Conservation (phyloP, 2,329 filamentous ascomycete genomes). For the Arthrobotrys iridis region DNA sequence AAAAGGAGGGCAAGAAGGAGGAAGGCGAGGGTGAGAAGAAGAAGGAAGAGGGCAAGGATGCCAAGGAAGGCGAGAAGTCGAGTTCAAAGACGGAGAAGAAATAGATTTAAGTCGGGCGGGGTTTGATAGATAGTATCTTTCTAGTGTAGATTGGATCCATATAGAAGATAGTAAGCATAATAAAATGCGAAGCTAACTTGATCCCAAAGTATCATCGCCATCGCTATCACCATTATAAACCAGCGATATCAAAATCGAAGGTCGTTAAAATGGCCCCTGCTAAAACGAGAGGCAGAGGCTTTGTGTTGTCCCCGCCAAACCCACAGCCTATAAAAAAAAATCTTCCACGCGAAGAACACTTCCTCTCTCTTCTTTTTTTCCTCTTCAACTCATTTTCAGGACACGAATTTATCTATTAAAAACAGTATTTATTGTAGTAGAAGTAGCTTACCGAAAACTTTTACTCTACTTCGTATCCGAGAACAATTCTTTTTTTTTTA, state of each 20-base stretch:
- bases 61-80: slow-evolving; percentile 63
- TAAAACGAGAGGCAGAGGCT: not conserved
- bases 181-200: not conserved
- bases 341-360: not conserved
- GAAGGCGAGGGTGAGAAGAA: slow-evolving; percentile 71
- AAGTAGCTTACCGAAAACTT: slow-evolving; percentile 20
- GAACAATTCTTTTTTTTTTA: slow-evolving; percentile 29
- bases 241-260: not conserved
- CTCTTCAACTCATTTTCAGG: slow-evolving; percentile 46
- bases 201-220: not conserved
- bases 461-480: slow-evolving; percentile 53
- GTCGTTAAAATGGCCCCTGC: not conserved
- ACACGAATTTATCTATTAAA: slow-evolving; percentile 32
- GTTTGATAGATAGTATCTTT: slow-evolving; percentile 51
- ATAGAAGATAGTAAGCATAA: not conserved
- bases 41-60: slow-evolving; percentile 66
- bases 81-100: slow-evolving; percentile 69
- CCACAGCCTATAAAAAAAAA: slow-evolving; percentile 36
- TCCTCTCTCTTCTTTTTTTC: slow-evolving; percentile 30
- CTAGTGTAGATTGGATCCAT: not conserved
- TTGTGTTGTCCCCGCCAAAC: slow-evolving; percentile 18
- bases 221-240: too few relatives aligned
- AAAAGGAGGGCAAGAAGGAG: slow-evolving; percentile 71
- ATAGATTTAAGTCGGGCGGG: slow-evolving; percentile 65
- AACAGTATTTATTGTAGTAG: slow-evolving; percentile 52